Conservation (phyloP, 83 land plant species). For the Larix sibirica region DNA sequence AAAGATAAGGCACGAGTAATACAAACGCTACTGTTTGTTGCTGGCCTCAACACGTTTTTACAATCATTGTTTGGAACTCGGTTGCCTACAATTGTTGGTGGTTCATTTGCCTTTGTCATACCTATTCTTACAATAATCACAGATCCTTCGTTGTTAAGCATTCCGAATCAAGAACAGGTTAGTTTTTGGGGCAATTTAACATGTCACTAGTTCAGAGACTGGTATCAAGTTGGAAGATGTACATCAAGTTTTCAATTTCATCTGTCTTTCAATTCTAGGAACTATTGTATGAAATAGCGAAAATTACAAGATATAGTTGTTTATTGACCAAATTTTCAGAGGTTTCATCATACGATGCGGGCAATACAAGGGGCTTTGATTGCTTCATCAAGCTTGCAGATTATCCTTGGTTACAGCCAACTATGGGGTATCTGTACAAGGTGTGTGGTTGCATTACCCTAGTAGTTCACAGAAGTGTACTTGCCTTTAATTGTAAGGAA, state of each 20-base stretch:
- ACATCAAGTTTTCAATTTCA: too few species aligned
- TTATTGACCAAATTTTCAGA: constrained; percentile 39
- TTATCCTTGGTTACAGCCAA: constrained; percentile 78
- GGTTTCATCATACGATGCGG: constrained; percentile 74
- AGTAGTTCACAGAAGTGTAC: too few species aligned
- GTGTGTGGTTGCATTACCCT: constrained; percentile 28
- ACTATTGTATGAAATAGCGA: too few species aligned
- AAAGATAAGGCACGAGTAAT: constrained; percentile 77
- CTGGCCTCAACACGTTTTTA: constrained; percentile 79
- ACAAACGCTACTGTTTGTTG: constrained; percentile 69
- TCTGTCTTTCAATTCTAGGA: too few species aligned
- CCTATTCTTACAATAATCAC: constrained; percentile 72
- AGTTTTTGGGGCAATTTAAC: constrained; percentile 11
- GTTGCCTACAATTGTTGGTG: constrained; percentile 85
- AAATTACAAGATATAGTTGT: too few species aligned
- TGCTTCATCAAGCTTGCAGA: constrained; percentile 72
- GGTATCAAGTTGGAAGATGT: too few species aligned
- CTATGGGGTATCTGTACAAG: constrained; percentile 75
- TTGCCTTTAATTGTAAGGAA: too few species aligned
- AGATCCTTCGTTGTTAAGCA: constrained; percentile 44
- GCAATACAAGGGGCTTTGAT: constrained; percentile 94
- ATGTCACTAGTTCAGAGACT: too few species aligned
- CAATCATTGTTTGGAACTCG: constrained; percentile 81
- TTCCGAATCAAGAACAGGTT: constrained; percentile 61
- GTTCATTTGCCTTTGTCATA: constrained; percentile 77